These are phyloP conservation scores for Fusarium sp. DNA, from an alignment of 2,329 filamentous ascomycete species.

Conservation along the genomic window DNA sequence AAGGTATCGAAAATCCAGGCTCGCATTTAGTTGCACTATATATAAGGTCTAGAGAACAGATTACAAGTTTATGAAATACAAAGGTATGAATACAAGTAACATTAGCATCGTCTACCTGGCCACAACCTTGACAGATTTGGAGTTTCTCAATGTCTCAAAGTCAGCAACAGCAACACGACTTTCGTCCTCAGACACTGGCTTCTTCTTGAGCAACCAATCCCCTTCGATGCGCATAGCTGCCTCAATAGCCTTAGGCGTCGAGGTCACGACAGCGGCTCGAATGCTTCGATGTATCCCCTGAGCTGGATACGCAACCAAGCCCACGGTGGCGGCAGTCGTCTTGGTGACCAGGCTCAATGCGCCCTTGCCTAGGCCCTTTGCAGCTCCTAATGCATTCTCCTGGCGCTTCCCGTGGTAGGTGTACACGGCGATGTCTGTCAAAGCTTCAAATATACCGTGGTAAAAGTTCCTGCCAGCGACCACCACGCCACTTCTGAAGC, in stretches of 20 bases:
- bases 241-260: not conserved
- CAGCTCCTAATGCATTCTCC: not conserved
- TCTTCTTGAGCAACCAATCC: not conserved
- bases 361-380: not conserved
- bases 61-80: not conserved
- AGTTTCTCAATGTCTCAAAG: not conserved
- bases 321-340: not conserved
- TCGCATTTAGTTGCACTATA: not conserved
- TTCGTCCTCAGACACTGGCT: not conserved
- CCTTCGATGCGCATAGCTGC: not conserved
- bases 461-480: conserved; percentile 4
- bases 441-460: conserved; percentile 1
- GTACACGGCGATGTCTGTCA: not conserved
- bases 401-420: conserved; percentile 1
- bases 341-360: not conserved
- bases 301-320: not conserved
- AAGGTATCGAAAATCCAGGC: not conserved
- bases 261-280: not conserved
- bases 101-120: not conserved
- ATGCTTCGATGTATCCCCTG: not conserved
- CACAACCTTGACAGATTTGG: not conserved
- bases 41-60: not conserved
- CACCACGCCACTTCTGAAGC: not conserved
- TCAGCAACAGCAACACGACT: not conserved
- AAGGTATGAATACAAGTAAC: not conserved